Conservation (phyloP, 1,139 yeast genomes). For the Suhomyces yuchorum region DNA sequence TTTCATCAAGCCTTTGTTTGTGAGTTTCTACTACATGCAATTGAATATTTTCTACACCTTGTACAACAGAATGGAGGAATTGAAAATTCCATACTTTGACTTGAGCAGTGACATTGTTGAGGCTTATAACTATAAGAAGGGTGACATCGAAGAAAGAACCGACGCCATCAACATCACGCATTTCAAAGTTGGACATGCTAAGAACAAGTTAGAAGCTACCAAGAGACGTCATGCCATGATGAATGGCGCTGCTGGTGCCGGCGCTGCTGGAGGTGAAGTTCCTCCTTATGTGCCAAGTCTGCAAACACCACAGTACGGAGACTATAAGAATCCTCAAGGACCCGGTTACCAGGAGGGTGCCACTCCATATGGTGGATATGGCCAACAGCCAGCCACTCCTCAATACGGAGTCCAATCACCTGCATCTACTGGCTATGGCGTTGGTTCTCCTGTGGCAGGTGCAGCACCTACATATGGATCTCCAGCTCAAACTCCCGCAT, state of each 20-base stretch:
- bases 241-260: conserved; percentile 36
- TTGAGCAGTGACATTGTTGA: conserved; percentile 79
- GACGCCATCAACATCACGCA: conserved; percentile 87
- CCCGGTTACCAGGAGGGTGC: conserved; percentile 13
- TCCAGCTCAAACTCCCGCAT: conserved; percentile 6
- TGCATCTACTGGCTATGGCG: conserved; percentile 14
- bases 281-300: conserved; percentile 26
- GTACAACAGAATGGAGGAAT: conserved; percentile 87
- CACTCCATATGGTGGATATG: conserved; percentile 20
- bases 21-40: conserved; percentile 95
- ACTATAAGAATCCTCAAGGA: conserved; percentile 20
- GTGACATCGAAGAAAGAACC: conserved; percentile 84
- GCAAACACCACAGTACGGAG: conserved; percentile 29
- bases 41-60: conserved; percentile 92
- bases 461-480: conserved; percentile 19
- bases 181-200: conserved; percentile 87
- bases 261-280: conserved; percentile 31
- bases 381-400: conserved; percentile 17
- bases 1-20: conserved; percentile 89
- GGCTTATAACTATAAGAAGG: conserved; percentile 78
- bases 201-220: conserved; percentile 78
- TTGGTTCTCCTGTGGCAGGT: conserved; percentile 22
- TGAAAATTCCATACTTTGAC: conserved; percentile 96
- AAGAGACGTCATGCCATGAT: conserved; percentile 66
- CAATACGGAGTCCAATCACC: conserved; percentile 7